Evolutionary conservation across 257 asterid genomes (phyloP).

Genomic region (Scutellaria baicalensis): DNA sequence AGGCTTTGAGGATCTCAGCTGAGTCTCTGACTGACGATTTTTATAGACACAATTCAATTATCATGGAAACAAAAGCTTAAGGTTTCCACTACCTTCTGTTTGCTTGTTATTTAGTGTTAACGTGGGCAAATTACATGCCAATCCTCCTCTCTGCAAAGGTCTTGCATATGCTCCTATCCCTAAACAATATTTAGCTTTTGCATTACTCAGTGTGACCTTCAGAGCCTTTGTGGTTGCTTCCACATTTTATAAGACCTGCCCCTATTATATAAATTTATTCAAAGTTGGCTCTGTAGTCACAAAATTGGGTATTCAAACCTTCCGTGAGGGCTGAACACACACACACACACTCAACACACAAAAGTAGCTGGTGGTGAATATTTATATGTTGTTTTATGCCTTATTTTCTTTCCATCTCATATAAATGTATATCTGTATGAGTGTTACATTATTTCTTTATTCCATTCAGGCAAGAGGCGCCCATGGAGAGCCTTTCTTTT

Average conservation of each 20-base stretch:
- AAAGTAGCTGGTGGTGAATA: background rate
- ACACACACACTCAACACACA: background rate
- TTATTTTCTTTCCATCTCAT: background rate
- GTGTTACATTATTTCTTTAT: background rate
- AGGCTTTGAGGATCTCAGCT: too few species aligned
- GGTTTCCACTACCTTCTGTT: background rate
- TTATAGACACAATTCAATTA: background rate
- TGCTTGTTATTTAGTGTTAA: background rate
- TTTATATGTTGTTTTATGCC: background rate
- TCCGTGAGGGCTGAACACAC: background rate
- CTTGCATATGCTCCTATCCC: background rate
- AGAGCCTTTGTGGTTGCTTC: background rate
- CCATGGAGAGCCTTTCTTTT: constrained; percentile 62
- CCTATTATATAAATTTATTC: background rate
- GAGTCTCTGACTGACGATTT: too few species aligned
- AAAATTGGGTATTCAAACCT: background rate
- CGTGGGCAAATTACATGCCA: background rate
- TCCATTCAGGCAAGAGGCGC: constrained; percentile 46
- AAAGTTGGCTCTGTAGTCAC: background rate
- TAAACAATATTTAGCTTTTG: background rate
- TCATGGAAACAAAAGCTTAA: background rate
- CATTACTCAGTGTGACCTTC: background rate
- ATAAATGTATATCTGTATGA: background rate
- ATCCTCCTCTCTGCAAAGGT: background rate
- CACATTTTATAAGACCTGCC: background rate